Base-by-base conservation (phyloP, 2,329 filamentous ascomycete species). In the Fusarium sulawesiense region DNA sequence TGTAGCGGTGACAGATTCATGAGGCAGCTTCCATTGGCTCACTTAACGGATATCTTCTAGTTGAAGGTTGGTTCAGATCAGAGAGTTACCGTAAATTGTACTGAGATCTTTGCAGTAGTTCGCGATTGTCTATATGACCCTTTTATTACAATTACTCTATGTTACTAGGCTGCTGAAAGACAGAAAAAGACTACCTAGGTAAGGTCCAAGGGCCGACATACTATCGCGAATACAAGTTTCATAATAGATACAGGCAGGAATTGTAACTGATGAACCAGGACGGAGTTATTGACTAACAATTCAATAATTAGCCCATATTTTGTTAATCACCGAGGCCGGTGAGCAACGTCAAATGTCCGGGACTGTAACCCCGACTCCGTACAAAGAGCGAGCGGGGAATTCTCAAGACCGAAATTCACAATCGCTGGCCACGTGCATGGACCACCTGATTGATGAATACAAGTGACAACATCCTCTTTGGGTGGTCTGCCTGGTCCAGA, bases 371-470 rank as follows among this genome's bases (percentile, higher is more conserved):
- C 68, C 64, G 64, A 69, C 34, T 71, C 68, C 64, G 68, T 55
- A 30, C 41, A 65, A 64, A 57, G 13, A 42, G 67, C 68, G 55
- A 65, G 64, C 68, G 68, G 68, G 41, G 51, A 71, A 46, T 71
- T 71, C 34, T 16, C 49, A 51, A 12, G 27, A 34, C 64, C 64
- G 68, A 71, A 49, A 57, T 65, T 27, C 66, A 70, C 53, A 48
- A 54, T 30, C 18, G n/a, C 25, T n/a, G 44, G 11, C 14, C 21
- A 12, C 10, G 11, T 11, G 27, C 27, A 16, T 45, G 21, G 41
- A 18, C 41, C 41, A 21, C 21, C 5, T 32, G 27, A 16, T 16
- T 10, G 32, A 34, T 34, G 9, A 37, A 37, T 37, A n/a, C 34
- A 37, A n/a, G 34, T n/a, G 18, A 37, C 34, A 37, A 10, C 18